These are phyloP conservation scores for Parathielavia appendiculata DNA, from an alignment of 495 filamentous ascomycete genomes.

Conservation along the genomic window DNA sequence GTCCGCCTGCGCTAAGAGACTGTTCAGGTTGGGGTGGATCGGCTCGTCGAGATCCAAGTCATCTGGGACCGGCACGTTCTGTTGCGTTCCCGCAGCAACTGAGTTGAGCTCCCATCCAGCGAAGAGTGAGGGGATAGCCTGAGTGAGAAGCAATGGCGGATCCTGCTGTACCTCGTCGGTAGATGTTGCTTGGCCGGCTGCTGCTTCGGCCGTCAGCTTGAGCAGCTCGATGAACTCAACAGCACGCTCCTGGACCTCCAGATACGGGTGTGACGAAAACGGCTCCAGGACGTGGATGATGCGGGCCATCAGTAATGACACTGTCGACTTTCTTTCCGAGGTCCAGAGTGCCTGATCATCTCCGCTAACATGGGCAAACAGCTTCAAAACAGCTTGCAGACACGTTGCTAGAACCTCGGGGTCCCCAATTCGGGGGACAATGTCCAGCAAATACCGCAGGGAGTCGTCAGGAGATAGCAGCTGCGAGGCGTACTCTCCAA, in stretches of 20 bases:
- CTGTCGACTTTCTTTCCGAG: conserved; percentile 59
- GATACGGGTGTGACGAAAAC: conserved; percentile 68
- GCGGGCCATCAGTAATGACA: conserved; percentile 68
- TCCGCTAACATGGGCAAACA: conserved; percentile 63
- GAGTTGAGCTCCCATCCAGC: conserved; percentile 83
- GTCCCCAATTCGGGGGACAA: conserved; percentile 50
- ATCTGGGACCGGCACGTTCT: conserved; percentile 75
- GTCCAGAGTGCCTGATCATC: conserved; percentile 55
- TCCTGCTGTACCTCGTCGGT: conserved; percentile 52
- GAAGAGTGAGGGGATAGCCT: conserved; percentile 84
- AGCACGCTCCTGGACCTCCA: conserved; percentile 94
- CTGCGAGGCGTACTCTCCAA: conserved; percentile 74
- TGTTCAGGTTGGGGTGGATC: conserved; percentile 71
- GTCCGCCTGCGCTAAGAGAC: conserved; percentile 57
- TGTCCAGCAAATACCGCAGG: conserved; percentile 67
- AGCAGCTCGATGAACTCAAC: conserved; percentile 89
- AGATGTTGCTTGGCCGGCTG: conserved; percentile 55
- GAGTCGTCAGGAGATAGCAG: conserved; percentile 60
- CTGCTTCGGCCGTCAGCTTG: conserved; percentile 75
- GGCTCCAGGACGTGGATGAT: conserved; percentile 76
- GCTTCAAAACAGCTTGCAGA: conserved; percentile 81
- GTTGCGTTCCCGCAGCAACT: conserved; percentile 75
- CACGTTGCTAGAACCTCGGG: conserved; percentile 64
- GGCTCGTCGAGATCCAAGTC: conserved; percentile 67
- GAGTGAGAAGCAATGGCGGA: conserved; percentile 73